A percentile compares a stretch with the other conserved stretches of the same genome.
phyloP scores from a whole-genome alignment of 805 yeast species.

The Metschnikowia borealis region DNA sequence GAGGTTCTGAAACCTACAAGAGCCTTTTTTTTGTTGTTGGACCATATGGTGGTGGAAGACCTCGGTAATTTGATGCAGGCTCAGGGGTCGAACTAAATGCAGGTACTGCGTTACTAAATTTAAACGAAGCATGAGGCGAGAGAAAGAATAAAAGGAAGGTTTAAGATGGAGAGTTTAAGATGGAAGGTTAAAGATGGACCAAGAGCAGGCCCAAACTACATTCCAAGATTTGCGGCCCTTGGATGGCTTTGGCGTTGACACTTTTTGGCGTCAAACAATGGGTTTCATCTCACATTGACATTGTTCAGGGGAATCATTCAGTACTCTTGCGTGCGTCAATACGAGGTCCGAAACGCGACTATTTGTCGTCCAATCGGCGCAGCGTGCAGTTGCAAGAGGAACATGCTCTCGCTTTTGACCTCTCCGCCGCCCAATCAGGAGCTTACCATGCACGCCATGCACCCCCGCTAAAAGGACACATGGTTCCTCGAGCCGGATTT shows the following conservation, averaged over 20 bases:
- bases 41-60: no score
- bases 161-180: neutral
- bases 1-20: neutral
- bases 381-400: neutral
- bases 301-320: neutral
- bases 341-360: neutral
- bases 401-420: neutral
- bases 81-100: neutral
- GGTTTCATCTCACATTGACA: no score
- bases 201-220: no score
- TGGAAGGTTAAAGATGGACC: no score
- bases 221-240: no score
- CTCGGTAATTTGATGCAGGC: neutral
- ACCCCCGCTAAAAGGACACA: neutral
- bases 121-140: neutral
- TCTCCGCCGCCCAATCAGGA: neutral
- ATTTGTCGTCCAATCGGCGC: neutral
- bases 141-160: neutral
- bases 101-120: neutral
- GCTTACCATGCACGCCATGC: neutral
- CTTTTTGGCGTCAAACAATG: no score
- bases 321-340: conserved; percentile 1
- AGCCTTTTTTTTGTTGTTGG: neutral
- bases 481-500: neutral
- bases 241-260: no score